phyloP scores from a whole-genome alignment of 2,329 filamentous ascomycete genomes.

The Aspergillus intermedius region DNA sequence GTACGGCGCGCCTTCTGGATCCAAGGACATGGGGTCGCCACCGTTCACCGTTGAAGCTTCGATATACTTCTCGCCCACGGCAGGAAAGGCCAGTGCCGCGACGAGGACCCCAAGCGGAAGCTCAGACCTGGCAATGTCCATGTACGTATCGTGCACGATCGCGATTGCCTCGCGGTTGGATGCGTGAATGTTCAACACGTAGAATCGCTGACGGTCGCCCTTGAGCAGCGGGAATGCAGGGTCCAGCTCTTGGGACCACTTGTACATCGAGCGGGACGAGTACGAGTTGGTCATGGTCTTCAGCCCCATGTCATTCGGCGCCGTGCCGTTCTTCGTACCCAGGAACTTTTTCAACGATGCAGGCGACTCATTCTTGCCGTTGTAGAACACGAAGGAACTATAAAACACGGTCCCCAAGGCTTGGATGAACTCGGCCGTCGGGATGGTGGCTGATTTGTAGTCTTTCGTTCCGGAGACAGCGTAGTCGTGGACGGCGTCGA shows the following conservation, averaged over 20 bases:
- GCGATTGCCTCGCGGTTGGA: neutral
- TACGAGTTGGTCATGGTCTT: neutral
- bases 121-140: neutral
- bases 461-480: neutral
- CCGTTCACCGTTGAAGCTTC: conserved; percentile 1
- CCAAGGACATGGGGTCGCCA: conserved; percentile 2
- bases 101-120: neutral
- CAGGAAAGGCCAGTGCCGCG: neutral
- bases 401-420: neutral
- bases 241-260: neutral
- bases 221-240: neutral
- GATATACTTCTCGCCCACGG: conserved; percentile 3
- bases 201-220: neutral
- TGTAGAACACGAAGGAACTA: neutral
- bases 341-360: neutral
- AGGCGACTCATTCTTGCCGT: neutral
- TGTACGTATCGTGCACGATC: neutral
- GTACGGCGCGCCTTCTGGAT: conserved; percentile 2
- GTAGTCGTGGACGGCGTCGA: neutral
- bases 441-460: neutral
- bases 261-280: neutral
- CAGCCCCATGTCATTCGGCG: neutral
- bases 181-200: neutral
- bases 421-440: neutral
- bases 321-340: neutral